Evolutionary conservation across 116 monocot genomes (phyloP).

Genomic region (Iris pallida): DNA sequence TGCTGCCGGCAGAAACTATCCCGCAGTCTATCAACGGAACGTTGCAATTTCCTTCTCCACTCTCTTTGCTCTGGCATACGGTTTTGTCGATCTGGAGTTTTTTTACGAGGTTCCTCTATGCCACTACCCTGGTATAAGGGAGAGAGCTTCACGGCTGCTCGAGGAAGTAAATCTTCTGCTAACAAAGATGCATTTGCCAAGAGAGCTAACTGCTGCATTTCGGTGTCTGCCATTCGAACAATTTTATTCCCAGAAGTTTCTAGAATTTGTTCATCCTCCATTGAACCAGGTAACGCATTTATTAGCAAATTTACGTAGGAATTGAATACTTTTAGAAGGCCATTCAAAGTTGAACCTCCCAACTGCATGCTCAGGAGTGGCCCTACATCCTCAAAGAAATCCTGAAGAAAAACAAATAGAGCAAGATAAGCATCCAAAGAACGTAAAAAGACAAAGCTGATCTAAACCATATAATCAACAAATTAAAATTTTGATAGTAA

Average conservation of each 20-base stretch:
- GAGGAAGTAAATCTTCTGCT: slow-evolving; percentile 75
- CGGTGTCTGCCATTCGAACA: slow-evolving; percentile 66
- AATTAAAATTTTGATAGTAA: too few species aligned
- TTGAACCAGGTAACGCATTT: slow-evolving; percentile 64
- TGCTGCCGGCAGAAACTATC: slow-evolving; percentile 80
- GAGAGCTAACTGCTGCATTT: slow-evolving; percentile 69
- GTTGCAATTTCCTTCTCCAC: slow-evolving; percentile 73
- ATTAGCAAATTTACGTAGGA: slow-evolving; percentile 66
- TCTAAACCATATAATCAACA: too few species aligned
- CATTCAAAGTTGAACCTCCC: slow-evolving; percentile 60
- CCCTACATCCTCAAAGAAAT: slow-evolving; percentile 83
- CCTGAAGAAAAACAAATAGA: slow-evolving; percentile 33
- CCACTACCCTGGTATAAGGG: slow-evolving; percentile 32
- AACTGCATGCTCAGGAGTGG: slow-evolving; percentile 73
- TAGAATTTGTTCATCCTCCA: slow-evolving; percentile 57
- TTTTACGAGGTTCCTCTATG: slow-evolving; percentile 41
- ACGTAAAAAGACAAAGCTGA: too few species aligned
- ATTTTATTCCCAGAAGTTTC: slow-evolving; percentile 62
- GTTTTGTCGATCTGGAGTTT: slow-evolving; percentile 34
- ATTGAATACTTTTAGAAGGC: slow-evolving; percentile 64
- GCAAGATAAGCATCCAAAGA: too few species aligned
- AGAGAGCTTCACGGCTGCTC: slow-evolving; percentile 64
- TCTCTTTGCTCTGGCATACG: slow-evolving; percentile 60
- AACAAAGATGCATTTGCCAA: slow-evolving; percentile 81
- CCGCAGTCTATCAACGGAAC: slow-evolving; percentile 50